phyloP scores from a whole-genome alignment of 257 asterid species.

The Solanum chiquidenum region DNA sequence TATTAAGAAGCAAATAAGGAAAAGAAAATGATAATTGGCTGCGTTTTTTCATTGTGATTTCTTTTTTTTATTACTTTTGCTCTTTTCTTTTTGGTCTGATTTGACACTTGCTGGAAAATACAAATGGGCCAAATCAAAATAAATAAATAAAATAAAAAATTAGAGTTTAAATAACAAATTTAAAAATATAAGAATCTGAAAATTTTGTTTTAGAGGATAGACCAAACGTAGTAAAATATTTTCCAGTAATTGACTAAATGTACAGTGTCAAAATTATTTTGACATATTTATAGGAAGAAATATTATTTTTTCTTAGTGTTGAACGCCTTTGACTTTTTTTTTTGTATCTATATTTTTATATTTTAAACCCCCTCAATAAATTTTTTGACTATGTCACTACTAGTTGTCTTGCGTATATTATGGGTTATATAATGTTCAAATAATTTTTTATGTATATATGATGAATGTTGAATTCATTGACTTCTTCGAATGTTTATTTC shows the following conservation, averaged over 20 bases:
- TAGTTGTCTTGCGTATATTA: neutral
- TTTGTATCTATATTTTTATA: no score
- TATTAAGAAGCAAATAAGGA: neutral
- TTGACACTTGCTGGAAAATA: neutral
- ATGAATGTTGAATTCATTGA: neutral
- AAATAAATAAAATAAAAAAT: no score
- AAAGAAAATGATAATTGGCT: neutral
- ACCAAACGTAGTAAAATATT: neutral
- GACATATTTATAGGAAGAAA: no score
- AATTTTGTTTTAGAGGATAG: neutral
- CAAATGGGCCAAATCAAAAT: neutral
- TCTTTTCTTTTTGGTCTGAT: neutral
- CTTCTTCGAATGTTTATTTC: neutral
- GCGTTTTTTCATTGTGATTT: neutral
- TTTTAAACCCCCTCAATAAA: no score
- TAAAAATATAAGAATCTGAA: neutral
- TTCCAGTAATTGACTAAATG: neutral
- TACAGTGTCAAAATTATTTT: neutral
- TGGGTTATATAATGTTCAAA: no score
- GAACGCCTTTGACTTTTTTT: no score
- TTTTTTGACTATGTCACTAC: no score
- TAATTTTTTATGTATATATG: neutral
- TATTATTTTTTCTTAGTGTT: no score
- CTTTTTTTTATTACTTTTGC: neutral
- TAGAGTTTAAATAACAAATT: neutral